Evolutionary conservation across 78 protist species (phyloP).

Genomic region (Speleostelium caveatum): DNA sequence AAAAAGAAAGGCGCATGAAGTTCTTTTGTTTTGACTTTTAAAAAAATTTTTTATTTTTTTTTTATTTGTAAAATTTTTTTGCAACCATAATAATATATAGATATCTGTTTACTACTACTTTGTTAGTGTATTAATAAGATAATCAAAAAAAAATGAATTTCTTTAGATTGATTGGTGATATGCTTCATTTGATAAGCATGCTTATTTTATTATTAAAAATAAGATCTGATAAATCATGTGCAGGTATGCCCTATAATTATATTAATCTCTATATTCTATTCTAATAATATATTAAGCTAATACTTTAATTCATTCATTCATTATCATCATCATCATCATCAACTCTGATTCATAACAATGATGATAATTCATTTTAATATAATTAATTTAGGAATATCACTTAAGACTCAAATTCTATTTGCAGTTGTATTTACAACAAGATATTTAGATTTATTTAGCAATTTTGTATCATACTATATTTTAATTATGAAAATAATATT

Average conservation of each 20-base stretch:
- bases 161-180: slow-evolving; percentile 74
- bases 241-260: slow-evolving; percentile 57
- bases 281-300: neutral
- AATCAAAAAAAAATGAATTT: slow-evolving; percentile 44
- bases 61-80: too few relatives aligned
- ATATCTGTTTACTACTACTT: too few relatives aligned
- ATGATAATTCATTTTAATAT: neutral
- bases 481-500: slow-evolving; percentile 92
- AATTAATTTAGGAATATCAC: slow-evolving; percentile 88
- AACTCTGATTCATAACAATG: neutral
- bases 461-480: slow-evolving; percentile 76
- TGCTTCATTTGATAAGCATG: slow-evolving; percentile 72
- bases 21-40: too few relatives aligned
- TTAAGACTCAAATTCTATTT: slow-evolving; percentile 90
- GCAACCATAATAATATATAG: too few relatives aligned
- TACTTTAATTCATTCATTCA: neutral
- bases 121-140: neutral
- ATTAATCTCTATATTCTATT: neutral
- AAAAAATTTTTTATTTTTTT: too few relatives aligned
- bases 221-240: slow-evolving; percentile 52
- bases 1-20: too few relatives aligned
- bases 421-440: slow-evolving; percentile 87
- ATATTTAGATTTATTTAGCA: slow-evolving; percentile 89
- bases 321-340: neutral
- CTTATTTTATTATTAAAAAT: slow-evolving; percentile 68